Evolutionary conservation across 768 basidiomycete species (phyloP).

Genomic region (Xerocomellus amylosporus): DNA sequence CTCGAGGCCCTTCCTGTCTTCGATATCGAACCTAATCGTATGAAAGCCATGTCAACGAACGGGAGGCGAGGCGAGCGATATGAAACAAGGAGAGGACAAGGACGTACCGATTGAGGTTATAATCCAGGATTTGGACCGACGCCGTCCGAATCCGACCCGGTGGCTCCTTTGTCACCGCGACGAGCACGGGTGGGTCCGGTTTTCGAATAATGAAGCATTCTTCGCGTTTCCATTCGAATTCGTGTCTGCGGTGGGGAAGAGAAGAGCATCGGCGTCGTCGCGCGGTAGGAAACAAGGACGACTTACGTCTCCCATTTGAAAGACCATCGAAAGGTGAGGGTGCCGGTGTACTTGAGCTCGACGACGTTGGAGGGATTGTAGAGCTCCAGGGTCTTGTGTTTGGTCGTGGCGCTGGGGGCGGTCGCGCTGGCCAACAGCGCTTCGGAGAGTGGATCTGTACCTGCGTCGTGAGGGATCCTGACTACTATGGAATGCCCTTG

Average conservation of each 20-base stretch:
- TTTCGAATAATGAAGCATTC: constrained; percentile 81
- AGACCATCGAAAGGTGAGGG: constrained; percentile 68
- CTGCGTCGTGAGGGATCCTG: background rate
- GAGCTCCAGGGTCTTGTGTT: constrained; percentile 72
- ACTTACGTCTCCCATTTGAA: constrained; percentile 85
- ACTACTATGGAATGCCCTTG: no score
- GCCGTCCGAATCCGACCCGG: constrained; percentile 61
- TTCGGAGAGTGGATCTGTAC: constrained; percentile 69
- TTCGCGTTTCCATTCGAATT: constrained; percentile 84
- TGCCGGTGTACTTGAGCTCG: constrained; percentile 73
- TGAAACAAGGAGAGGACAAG: background rate
- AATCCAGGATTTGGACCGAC: constrained; percentile 76
- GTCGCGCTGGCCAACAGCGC: constrained; percentile 67
- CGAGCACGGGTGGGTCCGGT: constrained; percentile 83
- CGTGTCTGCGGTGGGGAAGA: constrained; percentile 49
- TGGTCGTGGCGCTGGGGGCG: constrained; percentile 61
- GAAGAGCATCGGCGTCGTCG: constrained; percentile 38
- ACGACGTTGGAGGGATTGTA: constrained; percentile 69
- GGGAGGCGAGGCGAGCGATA: background rate
- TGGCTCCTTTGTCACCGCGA: constrained; percentile 77
- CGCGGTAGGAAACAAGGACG: background rate
- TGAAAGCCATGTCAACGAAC: background rate
- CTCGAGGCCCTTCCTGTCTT: constrained; percentile 83
- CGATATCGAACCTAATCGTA: constrained; percentile 68
- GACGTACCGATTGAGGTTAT: constrained; percentile 71